Evolutionary conservation across 208 protist species (phyloP).

Genomic region (Sergeia podlipaevii): DNA sequence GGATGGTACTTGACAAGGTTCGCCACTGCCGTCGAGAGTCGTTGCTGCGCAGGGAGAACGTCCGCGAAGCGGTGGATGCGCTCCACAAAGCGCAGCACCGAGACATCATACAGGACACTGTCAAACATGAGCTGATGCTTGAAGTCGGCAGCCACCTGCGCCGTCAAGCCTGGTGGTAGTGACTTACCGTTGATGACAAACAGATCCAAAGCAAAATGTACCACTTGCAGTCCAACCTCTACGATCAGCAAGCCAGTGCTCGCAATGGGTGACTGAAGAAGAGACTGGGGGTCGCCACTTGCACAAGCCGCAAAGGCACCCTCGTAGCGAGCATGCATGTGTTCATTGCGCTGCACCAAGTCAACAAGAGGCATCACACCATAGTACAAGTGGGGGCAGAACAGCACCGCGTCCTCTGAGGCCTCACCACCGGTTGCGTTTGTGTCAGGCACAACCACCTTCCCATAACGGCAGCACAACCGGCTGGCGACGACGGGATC

Average conservation of each 20-base stretch:
- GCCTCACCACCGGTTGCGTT: no score
- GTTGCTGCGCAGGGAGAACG: constrained; percentile 35
- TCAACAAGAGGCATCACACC: constrained; percentile 56
- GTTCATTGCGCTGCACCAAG: constrained; percentile 28
- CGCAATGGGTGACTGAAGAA: constrained; percentile 25
- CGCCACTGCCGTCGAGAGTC: constrained; percentile 35
- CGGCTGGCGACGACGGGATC: constrained; percentile 71
- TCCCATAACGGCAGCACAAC: constrained; percentile 81
- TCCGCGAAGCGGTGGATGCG: constrained; percentile 21
- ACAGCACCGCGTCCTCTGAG: constrained; percentile 32
- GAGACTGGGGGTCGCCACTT: constrained; percentile 12
- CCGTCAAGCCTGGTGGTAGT: constrained; percentile 41
- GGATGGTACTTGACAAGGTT: constrained; percentile 77
- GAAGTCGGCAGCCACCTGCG: constrained; percentile 62
- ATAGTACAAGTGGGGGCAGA: constrained; percentile 68
- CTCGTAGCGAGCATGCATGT: constrained; percentile 4
- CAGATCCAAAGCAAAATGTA: constrained; percentile 84
- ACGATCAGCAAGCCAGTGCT: constrained; percentile 68
- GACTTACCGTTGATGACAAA: constrained; percentile 68
- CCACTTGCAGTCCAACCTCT: constrained; percentile 85
- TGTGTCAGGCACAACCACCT: constrained; percentile 39
- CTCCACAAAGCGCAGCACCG: constrained; percentile 46
- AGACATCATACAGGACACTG: constrained; percentile 73
- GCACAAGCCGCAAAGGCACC: neutral
- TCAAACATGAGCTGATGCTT: constrained; percentile 72